phyloP scores from a whole-genome alignment of 306 rosid species.

The Glycine soja region DNA sequence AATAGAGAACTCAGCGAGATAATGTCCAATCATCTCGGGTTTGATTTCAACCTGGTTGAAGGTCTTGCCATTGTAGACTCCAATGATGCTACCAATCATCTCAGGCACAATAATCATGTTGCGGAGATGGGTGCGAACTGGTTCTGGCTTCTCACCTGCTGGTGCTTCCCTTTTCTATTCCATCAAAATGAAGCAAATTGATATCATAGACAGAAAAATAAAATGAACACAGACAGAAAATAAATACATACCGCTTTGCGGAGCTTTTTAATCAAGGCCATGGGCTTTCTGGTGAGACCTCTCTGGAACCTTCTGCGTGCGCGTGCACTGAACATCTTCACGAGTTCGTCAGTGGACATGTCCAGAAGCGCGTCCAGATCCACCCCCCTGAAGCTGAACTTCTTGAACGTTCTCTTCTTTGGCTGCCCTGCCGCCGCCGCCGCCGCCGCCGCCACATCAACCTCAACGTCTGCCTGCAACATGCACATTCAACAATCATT shows the following conservation, averaged over 20 bases:
- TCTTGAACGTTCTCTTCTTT: constrained; percentile 93
- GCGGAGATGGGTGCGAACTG: constrained; percentile 89
- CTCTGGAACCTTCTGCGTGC: constrained; percentile 98
- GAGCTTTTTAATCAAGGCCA: constrained; percentile 96
- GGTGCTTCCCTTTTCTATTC: constrained; percentile 92
- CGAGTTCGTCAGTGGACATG: constrained; percentile 91
- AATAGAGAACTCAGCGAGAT: constrained; percentile 90
- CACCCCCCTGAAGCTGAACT: constrained; percentile 89
- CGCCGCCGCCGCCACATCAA: constrained; percentile 60
- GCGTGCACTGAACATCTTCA: constrained; percentile 81
- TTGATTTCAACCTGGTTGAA: constrained; percentile 94
- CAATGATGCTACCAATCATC: constrained; percentile 90
- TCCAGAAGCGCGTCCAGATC: constrained; percentile 88
- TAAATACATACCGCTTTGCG: constrained; percentile 75
- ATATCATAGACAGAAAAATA: too few relatives aligned
- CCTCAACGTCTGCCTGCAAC: constrained; percentile 76
- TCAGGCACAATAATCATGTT: constrained; percentile 96
- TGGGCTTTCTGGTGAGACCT: constrained; percentile 91
- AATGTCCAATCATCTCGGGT: constrained; percentile 93
- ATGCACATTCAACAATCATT: not conserved
- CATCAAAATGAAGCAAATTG: not conserved
- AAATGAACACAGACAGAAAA: too few relatives aligned
- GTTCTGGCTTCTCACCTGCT: constrained; percentile 91
- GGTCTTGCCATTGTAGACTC: constrained; percentile 92
- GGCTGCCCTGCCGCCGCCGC: constrained; percentile 66